Base-by-base conservation (phyloP, 2,329 filamentous ascomycete species). In the Hypoxylon sp. region DNA sequence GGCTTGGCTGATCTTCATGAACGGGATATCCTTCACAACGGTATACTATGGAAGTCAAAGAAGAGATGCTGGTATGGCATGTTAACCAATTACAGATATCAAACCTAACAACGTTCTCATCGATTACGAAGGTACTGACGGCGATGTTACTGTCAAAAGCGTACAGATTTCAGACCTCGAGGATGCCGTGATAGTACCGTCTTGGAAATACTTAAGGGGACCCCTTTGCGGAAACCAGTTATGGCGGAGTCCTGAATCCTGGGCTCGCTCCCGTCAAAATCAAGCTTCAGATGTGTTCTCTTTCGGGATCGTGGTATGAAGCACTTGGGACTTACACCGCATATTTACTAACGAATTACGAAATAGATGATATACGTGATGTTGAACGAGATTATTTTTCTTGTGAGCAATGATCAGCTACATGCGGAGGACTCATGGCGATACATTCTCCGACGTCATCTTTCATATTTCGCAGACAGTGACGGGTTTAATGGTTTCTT, bases 221-320 rank as follows among this genome's bases (percentile, higher is more conserved):
- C 39, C 39, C 39, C 39, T 44, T 19, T 44, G 39, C 39, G 39
- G 39, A 44, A 44, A 44, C 39, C 39, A 44, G 9, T 22, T 44
- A 44, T 19, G 39, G 39, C 22, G 39, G 39, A 44, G 39, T 9
- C 39, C 17, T 22, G 39, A 44, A 6, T 44, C 39, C 1, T 44
- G 39, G 39, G 39, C 39, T 3, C 39, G 39, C 17, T 44, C 39
- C 17, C 39, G 39, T 44, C 39, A 44, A 8, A 44, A 44, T 44
- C 17, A 44, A 4, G 17, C 39, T 19, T 44, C 39, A 11, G 39
- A 44, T 22, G 39, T 44, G 39, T 44, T 44, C 17, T 44, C 17
- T 44, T 44, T 44, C 39, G 39, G 9, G 39, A 44, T 44, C 17
- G 17, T 44, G 39, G 39, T 19, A 44, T 11, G 17, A 44, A 44